These are phyloP conservation scores for Pseudogymnoascus sp. DNA, from an alignment of 2,329 filamentous ascomycete species.

Conservation along the genomic window DNA sequence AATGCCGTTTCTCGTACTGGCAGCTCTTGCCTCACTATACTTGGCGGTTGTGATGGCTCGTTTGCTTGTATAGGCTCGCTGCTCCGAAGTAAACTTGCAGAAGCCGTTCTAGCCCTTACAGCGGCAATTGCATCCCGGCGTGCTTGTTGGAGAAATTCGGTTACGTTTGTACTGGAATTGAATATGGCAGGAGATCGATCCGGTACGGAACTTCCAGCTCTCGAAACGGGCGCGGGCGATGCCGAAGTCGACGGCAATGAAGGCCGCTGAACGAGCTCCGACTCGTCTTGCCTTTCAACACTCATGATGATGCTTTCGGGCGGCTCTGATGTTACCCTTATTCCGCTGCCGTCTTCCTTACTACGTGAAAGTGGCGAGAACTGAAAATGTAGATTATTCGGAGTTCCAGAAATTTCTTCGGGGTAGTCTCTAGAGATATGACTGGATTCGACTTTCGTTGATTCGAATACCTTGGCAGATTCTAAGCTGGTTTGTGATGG, in stretches of 20 bases:
- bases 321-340: not conserved
- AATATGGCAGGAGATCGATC: not conserved
- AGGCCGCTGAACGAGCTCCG: not conserved
- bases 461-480: not conserved
- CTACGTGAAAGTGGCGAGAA: not conserved
- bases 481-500: not conserved
- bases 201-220: not conserved
- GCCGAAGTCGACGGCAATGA: not conserved
- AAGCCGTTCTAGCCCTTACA: not conserved
- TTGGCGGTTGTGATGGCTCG: constrained; percentile 11
- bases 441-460: not conserved
- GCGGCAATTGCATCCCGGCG: not conserved
- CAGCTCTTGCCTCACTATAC: constrained; percentile 7
- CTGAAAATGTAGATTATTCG: not conserved
- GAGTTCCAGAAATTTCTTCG: not conserved
- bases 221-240: not conserved
- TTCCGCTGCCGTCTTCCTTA: not conserved
- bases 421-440: not conserved
- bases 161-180: not conserved
- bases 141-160: not conserved
- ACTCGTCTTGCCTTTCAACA: constrained; percentile 1
- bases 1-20: constrained; percentile 12
- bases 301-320: not conserved
- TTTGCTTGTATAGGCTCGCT: not conserved
- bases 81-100: not conserved